Evolutionary conservation across 2,329 filamentous ascomycete genomes (phyloP).

Genomic region (Botrytis sinoallii): DNA sequence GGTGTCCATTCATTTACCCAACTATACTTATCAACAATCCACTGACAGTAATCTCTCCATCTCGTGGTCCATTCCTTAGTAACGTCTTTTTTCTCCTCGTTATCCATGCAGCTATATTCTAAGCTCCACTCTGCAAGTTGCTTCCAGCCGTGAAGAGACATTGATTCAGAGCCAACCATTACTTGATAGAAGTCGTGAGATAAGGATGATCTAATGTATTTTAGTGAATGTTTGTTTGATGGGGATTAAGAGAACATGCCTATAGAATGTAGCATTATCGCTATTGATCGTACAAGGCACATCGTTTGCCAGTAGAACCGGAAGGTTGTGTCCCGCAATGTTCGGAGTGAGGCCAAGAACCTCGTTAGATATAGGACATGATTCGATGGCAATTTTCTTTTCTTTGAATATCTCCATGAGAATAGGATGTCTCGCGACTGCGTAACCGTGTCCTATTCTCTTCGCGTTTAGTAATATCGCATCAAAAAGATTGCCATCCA

Average conservation of each 20-base stretch:
- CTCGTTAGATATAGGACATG: conserved; percentile 77
- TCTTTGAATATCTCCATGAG: conserved; percentile 64
- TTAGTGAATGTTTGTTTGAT: conserved; percentile 20
- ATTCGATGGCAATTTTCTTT: conserved; percentile 66
- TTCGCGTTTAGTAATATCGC: conserved; percentile 63
- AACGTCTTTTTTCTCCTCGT: conserved; percentile 42
- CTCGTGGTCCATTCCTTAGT: conserved; percentile 48
- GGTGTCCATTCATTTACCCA: conserved; percentile 8
- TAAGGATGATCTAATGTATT: conserved; percentile 56
- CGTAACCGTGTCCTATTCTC: conserved; percentile 72
- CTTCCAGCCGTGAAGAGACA: conserved; percentile 68
- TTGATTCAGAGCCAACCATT: conserved; percentile 64
- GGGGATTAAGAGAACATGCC: conserved; percentile 43
- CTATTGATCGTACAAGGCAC: conserved; percentile 72
- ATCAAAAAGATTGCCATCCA: conserved; percentile 67
- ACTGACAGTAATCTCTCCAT: conserved; percentile 58
- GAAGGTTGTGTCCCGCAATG: conserved; percentile 64
- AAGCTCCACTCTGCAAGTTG: conserved; percentile 64
- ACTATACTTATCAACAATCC: conserved; percentile 46
- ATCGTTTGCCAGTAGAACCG: conserved; percentile 65
- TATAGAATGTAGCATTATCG: conserved; percentile 72
- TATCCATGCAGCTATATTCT: conserved; percentile 54
- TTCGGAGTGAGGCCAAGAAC: conserved; percentile 66
- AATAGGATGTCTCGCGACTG: conserved; percentile 62
- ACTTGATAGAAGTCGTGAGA: conserved; percentile 77